Evolutionary conservation across 2,329 filamentous ascomycete genomes (phyloP), one percentile per base, ranked within the genome.

Genomic region (Colletotrichum lini): DNA sequence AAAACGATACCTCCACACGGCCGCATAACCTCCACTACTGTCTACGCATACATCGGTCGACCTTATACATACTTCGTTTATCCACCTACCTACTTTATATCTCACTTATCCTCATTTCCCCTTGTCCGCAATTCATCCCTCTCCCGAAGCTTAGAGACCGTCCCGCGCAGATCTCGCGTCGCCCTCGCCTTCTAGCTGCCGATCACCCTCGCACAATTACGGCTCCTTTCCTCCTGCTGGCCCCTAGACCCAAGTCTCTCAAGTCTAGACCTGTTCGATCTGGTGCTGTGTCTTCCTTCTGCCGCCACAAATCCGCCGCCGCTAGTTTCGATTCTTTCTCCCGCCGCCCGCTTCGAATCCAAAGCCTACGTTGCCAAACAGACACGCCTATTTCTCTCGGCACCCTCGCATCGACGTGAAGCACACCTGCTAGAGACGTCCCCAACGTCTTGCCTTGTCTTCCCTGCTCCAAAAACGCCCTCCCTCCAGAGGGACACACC

Each of bases 101-200:
- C 66, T 61, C 23, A 50, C 66, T 53, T 56, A 30, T n/a, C 47
- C 53, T 59, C n/a, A 30, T 58, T 9, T 16, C 60, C 59, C 59
- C 54, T 42, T 56, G 56, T 52, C 66, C 50, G 56, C 54, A 68
- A 63, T 40, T 50, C 21, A 23, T 23, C 47, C 12, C 13, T 30
- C 30, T 30, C 40, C 30, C 18, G 38, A 67, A 38, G 45, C 40
- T 45, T 63, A 45, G 54, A 63, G 35, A 38, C 64, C 16, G 23
- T 71, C 68, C 68, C 65, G 52, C 58, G 68, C 58, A 71, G 65
- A 71, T 71, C 68, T 63, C 65, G 40, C 49, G 40, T 57, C 56
- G 44, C 44, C 59, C 35, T 57, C 56, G 44, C 50, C 56, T 52
- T 44, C 50, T 71, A 71, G 68, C 44, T 50, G 68, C 58, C 58